These are phyloP conservation scores for Calonectria naviculata DNA, from an alignment of 2,329 filamentous ascomycete species.

Conservation along the genomic window DNA sequence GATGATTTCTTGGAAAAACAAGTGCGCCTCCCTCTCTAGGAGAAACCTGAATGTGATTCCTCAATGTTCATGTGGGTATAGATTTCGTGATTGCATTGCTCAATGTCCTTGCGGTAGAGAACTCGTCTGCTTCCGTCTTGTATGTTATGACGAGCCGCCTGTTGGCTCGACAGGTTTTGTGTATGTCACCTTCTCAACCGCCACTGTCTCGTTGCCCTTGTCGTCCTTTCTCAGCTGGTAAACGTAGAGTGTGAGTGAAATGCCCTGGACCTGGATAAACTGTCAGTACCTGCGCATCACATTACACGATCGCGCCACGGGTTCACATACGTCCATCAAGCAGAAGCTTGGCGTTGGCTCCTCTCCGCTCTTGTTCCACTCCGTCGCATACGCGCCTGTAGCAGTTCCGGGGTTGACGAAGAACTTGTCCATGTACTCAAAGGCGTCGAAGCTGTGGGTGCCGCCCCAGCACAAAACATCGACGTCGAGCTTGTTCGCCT, in stretches of 20 bases:
- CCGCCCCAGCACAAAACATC: constrained; percentile 77
- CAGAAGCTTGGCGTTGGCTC: constrained; percentile 93
- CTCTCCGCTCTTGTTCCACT: constrained; percentile 69
- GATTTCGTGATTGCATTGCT: constrained; percentile 36
- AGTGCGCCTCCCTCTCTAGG: constrained; percentile 26
- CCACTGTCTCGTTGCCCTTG: constrained; percentile 81
- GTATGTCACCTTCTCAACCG: constrained; percentile 88
- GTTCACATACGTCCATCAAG: constrained; percentile 89
- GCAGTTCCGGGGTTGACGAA: constrained; percentile 77
- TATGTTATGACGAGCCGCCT: constrained; percentile 56
- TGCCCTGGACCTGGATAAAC: constrained; percentile 82
- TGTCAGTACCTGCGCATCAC: constrained; percentile 33
- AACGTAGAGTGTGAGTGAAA: constrained; percentile 94
- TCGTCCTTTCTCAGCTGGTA: constrained; percentile 86
- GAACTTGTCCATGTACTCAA: constrained; percentile 81
- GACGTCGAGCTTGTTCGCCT: constrained; percentile 75
- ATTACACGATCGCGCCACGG: background rate
- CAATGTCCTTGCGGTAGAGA: constrained; percentile 22
- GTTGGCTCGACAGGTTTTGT: constrained; percentile 77
- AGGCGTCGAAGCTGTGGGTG: constrained; percentile 76
- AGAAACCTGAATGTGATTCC: constrained; percentile 19
- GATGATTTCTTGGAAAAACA: constrained; percentile 35
- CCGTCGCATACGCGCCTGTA: constrained; percentile 70
- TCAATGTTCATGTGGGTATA: constrained; percentile 41
- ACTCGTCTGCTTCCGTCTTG: constrained; percentile 14